Conservation (phyloP, 495 filamentous ascomycete genomes). For the Hapsidospora chrysogenum region DNA sequence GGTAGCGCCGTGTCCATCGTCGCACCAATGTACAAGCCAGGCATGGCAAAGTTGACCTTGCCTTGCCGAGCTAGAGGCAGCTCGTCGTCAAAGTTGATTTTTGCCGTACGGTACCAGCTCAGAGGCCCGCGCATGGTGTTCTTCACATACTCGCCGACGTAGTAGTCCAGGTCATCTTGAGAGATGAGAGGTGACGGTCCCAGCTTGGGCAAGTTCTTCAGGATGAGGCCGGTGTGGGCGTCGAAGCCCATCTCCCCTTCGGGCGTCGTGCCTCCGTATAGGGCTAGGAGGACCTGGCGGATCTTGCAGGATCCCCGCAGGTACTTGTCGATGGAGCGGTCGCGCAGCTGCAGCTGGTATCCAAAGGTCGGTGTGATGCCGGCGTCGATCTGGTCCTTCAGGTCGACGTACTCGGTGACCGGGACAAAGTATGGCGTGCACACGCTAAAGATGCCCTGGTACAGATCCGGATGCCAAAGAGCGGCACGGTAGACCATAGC, state of each 20-base stretch:
- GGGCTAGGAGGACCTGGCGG: slow-evolving; percentile 44
- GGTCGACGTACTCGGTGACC: slow-evolving; percentile 21
- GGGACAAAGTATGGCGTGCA: slow-evolving; percentile 57
- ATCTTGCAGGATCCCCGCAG: slow-evolving; percentile 38
- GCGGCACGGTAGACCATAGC: slow-evolving; percentile 41
- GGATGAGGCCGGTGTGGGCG: slow-evolving; percentile 34
- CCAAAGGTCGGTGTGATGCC: slow-evolving; percentile 44
- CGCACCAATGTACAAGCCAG: slow-evolving; percentile 59
- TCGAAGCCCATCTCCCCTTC: slow-evolving; percentile 37
- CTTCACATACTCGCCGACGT: slow-evolving; percentile 43
- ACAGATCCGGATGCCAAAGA: slow-evolving; percentile 52
- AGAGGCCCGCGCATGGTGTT: slow-evolving; percentile 54
- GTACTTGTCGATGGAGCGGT: slow-evolving; percentile 43
- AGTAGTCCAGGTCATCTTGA: slow-evolving; percentile 60
- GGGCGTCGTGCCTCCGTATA: slow-evolving; percentile 49
- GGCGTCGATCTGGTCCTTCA: slow-evolving; percentile 36
- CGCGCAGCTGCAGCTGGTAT: slow-evolving; percentile 69
- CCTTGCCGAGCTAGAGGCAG: slow-evolving; percentile 21
- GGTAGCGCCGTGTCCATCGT: slow-evolving; percentile 50
- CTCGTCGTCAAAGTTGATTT: slow-evolving; percentile 67
- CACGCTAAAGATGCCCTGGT: slow-evolving; percentile 57
- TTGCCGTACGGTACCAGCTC: slow-evolving; percentile 69
- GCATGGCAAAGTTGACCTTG: slow-evolving; percentile 37
- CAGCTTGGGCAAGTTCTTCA: slow-evolving; percentile 32
- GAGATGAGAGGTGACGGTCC: slow-evolving; percentile 37